Percentiles rank a stretch among this genome's conserved stretches.
Evolutionary conservation across 345 rosid genomes (phyloP).

Genomic region (Camelina sativa): DNA sequence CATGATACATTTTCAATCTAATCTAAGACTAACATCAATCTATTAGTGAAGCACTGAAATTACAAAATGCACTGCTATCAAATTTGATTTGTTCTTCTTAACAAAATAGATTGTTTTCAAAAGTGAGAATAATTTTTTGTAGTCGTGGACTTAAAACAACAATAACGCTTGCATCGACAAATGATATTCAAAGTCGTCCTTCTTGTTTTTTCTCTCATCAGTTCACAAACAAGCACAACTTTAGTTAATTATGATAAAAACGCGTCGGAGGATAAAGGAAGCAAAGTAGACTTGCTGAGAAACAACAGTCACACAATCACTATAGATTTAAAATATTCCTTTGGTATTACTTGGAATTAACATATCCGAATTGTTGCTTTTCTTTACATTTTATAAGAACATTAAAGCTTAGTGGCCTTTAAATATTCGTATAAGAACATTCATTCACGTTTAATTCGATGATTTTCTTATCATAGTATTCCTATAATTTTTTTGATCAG

Average conservation of each 20-base stretch:
- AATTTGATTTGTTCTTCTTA: slow-evolving; percentile 20
- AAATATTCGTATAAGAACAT: neutral
- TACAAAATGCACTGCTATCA: neutral
- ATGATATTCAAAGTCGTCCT: slow-evolving; percentile 32
- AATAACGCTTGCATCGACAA: slow-evolving; percentile 15
- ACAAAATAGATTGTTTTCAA: slow-evolving; percentile 3
- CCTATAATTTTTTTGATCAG: neutral
- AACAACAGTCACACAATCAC: slow-evolving; percentile 31
- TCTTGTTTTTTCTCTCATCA: slow-evolving; percentile 7
- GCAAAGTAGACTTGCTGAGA: slow-evolving; percentile 32
- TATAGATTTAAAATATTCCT: neutral
- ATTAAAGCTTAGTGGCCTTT: neutral
- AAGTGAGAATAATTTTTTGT: neutral
- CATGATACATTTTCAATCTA: too few relatives aligned
- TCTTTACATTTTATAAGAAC: neutral
- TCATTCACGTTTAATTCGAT: neutral
- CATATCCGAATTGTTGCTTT: neutral
- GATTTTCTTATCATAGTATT: neutral
- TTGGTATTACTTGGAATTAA: slow-evolving; percentile 19
- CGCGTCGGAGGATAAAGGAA: slow-evolving; percentile 28
- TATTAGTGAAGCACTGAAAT: slow-evolving; percentile 4
- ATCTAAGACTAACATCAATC: neutral
- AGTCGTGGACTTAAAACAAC: slow-evolving; percentile 28
- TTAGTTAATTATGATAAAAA: neutral
- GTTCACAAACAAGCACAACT: slow-evolving; percentile 16